Conservation (phyloP, 768 basidiomycete genomes). For the Hortiboletus campestris region DNA sequence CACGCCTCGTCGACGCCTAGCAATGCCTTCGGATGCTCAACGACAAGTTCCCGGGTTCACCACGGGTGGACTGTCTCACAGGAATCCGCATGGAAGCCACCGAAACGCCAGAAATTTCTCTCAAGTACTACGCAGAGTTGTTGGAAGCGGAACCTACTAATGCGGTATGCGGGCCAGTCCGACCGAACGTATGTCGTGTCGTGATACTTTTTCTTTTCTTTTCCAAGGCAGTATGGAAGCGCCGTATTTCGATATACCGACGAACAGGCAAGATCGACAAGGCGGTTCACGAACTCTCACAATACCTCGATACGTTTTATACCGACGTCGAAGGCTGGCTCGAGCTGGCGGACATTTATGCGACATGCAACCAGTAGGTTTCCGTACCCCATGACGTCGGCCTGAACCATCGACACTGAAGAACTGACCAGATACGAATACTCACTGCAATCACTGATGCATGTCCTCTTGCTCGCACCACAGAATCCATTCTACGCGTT, state of each 20-base stretch:
- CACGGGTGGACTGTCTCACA: constrained; percentile 72
- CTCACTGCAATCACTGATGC: constrained; percentile 74
- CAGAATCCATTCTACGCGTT: constrained; percentile 84
- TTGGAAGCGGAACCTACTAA: constrained; percentile 67
- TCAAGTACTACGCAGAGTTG: constrained; percentile 61
- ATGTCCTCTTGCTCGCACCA: constrained; percentile 77
- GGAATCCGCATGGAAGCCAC: constrained; percentile 79
- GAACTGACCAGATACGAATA: constrained; percentile 55
- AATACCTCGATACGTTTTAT: constrained; percentile 84
- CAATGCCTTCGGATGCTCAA: constrained; percentile 51
- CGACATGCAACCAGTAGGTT: constrained; percentile 69
- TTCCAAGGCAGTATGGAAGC: constrained; percentile 66
- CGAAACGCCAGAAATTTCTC: constrained; percentile 52
- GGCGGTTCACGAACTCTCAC: constrained; percentile 68
- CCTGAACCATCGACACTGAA: neutral
- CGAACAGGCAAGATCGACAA: constrained; percentile 59
- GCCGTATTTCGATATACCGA: constrained; percentile 72
- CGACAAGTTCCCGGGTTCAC: constrained; percentile 73
- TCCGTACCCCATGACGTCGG: neutral
- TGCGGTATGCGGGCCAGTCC: constrained; percentile 49
- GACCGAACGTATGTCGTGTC: neutral
- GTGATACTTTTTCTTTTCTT: neutral
- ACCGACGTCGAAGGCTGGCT: constrained; percentile 87
- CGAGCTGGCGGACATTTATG: constrained; percentile 79
- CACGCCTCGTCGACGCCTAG: constrained; percentile 11